These are phyloP conservation scores for Scutellaria galericulata DNA, from an alignment of 257 asterid genomes.

Conservation along the genomic window DNA sequence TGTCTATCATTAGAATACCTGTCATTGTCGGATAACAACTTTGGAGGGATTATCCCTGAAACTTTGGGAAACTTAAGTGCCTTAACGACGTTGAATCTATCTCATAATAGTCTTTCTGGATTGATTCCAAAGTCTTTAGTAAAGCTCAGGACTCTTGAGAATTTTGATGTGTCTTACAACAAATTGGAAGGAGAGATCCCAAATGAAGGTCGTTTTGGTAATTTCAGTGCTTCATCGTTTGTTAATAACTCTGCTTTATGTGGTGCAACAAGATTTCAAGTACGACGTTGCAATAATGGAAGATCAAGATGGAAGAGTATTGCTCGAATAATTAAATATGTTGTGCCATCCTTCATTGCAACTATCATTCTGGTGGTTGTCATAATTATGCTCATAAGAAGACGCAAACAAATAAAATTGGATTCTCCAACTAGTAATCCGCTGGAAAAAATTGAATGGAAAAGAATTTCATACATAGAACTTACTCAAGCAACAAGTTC, in stretches of 20 bases:
- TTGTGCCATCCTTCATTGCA: not conserved
- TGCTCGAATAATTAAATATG: not conserved
- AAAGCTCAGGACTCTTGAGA: not conserved
- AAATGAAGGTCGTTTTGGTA: not conserved
- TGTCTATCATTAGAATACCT: not conserved
- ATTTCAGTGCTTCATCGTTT: not conserved
- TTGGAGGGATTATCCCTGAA: not conserved
- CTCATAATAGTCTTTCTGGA: slow-evolving; percentile 2
- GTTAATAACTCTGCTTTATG: slow-evolving; percentile 21
- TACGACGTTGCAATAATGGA: not conserved
- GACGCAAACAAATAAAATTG: not conserved
- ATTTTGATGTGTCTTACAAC: slow-evolving; percentile 18
- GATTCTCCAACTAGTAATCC: not conserved
- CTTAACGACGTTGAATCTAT: not conserved
- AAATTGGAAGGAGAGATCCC: slow-evolving; percentile 29
- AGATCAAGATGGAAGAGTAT: not conserved
- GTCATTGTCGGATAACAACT: not conserved
- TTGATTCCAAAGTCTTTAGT: not conserved
- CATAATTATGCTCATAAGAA: not conserved
- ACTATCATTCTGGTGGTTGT: not conserved
- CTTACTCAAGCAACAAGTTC: not conserved
- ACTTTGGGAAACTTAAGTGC: not conserved
- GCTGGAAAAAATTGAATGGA: not conserved
- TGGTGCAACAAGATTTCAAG: slow-evolving; percentile 7
- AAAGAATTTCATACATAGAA: slow-evolving; percentile 9